Base-by-base conservation (phyloP, 768 basidiomycete species). In the Leccinum incarnatum region DNA sequence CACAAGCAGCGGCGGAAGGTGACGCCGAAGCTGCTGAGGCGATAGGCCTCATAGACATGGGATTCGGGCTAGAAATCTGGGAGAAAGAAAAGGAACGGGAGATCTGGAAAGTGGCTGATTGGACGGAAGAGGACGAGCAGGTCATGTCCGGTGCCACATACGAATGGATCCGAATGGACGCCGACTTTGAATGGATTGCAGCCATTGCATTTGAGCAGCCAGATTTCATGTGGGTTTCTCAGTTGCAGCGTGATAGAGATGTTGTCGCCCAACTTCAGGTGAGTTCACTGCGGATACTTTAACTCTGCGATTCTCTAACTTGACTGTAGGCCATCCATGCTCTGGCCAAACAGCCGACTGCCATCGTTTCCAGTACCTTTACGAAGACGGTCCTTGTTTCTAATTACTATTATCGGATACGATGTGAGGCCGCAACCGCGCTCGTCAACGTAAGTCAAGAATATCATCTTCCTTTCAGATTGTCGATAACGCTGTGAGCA, bases 181-280 rank as follows among this genome's bases (percentile, higher is more conserved):
- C 97, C 15, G 97, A 99, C 71, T 95, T 97, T 72, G 97, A 99
- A 76, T 99, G 97, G 97, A 91, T 98, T 55, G 90, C 93, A n/a
- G 82, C 82, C 40, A 83, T 98, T 61, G 86, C 86, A 62, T 98
- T 96, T 62, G 91, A 95, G 53, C 94, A 98, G 76, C 93, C 93
- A 46, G 95, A 95, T 77, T 98, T 95, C 68, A 96, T 96, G 93
- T 99, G 95, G 95, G 91, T 96, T 21, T 93, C 89, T 42, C 97
- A 98, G 71, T 77, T 99, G 53, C 93, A 96, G 74, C 81, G 95
- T 56, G 97, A 99, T 74, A 79, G 94, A 61, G 97, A 99, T 75
- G 95, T 99, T 37, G 89, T 98, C 21, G 97, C 96, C 2, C 97
- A 99, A 72, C 78, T 98, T 14, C 95, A 98, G 87, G 96, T 93